Evolutionary conservation across 148 eudicot species (phyloP), one percentile per base, ranked within the genome.

Genomic region (Rheum nobile): DNA sequence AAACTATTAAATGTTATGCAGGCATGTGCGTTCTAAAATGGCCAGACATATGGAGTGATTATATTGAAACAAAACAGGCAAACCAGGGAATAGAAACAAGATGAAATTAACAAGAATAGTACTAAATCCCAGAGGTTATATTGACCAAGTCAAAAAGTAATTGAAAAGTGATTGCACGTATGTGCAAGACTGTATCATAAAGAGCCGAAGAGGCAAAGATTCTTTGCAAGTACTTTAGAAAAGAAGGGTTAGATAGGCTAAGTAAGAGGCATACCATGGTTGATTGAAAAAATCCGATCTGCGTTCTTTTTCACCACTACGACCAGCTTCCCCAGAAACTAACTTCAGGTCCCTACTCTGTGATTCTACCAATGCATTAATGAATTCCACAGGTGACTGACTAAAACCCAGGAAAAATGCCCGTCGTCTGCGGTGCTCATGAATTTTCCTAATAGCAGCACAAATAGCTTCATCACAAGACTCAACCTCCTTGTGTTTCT

Each of bases 361-460:
- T 73, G 98, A 94, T 74, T 94, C 98, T 78, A 91, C 67, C 75
- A 94, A 69, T 37, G 93, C 89, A 85, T 94, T 88, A 39, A 91
- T 85, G 73, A 91, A 91, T 77, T 94, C 98, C 22, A 89, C 89
- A 0, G 97, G 98, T 3, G 98, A 91, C 80, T 94, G 97, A 79
- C 97, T 91, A 79, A 94, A 91, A 7, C 98, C 97, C 50, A 89
- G 89, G 81, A 94, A 94, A 79, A 91, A 94, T 4, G 98, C 96
- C 67, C 97, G 81, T 73, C 97, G 85, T 79, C 79, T 83, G 16
- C 91, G 86, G 79, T 94, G 98, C 81, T 91, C 98, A 16, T 94
- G 88, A 39, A 94, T 94, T 83, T 91, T 94, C 80, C 89, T 87
- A 74, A 94, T 86, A 65, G 97, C 86, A 80, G 83, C 73, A 86